phyloP scores from a whole-genome alignment of 164 flowering plant species.

The Platanus orientalis region DNA sequence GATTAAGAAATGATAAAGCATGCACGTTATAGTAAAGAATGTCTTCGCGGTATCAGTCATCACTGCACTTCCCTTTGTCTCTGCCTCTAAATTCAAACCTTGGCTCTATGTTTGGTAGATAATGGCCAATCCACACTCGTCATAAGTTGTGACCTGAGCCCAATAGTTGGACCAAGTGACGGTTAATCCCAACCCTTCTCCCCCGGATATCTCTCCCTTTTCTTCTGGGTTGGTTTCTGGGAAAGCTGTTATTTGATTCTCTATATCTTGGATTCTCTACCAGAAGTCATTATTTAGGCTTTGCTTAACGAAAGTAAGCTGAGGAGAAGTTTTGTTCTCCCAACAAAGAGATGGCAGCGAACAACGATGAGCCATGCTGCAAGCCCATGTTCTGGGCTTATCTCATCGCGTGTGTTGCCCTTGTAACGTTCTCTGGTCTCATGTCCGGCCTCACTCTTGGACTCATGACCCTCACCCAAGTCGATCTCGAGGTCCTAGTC shows the following conservation, averaged over 20 bases:
- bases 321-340: neutral
- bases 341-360: conserved; percentile 34
- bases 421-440: conserved; percentile 55
- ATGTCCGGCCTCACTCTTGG: conserved; percentile 70
- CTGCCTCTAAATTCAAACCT: neutral
- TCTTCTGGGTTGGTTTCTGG: neutral
- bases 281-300: neutral
- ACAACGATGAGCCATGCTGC: conserved; percentile 49
- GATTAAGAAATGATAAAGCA: no score
- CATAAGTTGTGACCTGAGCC: neutral
- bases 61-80: no score
- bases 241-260: neutral
- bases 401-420: conserved; percentile 24
- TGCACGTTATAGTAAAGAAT: no score
- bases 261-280: neutral
- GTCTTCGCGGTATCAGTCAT: no score
- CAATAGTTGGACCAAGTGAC: neutral
- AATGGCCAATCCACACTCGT: neutral
- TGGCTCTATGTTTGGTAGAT: neutral
- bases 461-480: conserved; percentile 55
- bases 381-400: conserved; percentile 50
- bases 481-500: conserved; percentile 60
- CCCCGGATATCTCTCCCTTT: neutral
- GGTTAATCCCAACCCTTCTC: neutral
- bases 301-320: neutral